Evolutionary conservation across 192 early-diverging fungal species (phyloP).

Genomic region (Podila horticola): DNA sequence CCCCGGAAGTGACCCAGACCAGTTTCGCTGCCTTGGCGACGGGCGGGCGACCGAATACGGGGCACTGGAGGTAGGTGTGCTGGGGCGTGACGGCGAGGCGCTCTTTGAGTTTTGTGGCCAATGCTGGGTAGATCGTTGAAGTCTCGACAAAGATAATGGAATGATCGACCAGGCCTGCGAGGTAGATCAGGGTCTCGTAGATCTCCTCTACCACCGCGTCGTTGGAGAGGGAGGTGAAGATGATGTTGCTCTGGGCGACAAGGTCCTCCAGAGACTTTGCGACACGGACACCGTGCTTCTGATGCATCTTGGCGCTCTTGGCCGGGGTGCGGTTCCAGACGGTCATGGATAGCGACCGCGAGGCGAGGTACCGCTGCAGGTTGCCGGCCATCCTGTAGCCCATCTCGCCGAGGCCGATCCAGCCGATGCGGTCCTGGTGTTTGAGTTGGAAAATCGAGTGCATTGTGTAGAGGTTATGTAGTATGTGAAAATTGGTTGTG

Average conservation of each 20-base stretch:
- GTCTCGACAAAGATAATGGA: constrained; percentile 68
- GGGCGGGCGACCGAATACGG: constrained; percentile 48
- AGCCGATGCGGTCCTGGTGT: constrained; percentile 46
- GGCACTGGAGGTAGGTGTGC: constrained; percentile 56
- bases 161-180: constrained; percentile 38
- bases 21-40: constrained; percentile 42
- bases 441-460: constrained; percentile 37
- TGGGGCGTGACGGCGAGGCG: constrained; percentile 32
- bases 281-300: constrained; percentile 55
- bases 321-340: constrained; percentile 72
- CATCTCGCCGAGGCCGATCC: constrained; percentile 50
- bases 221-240: constrained; percentile 71
- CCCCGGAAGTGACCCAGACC: constrained; percentile 37
- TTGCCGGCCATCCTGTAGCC: constrained; percentile 65
- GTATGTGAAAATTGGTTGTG: neutral
- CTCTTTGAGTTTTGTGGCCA: constrained; percentile 48
- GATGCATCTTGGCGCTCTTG: constrained; percentile 56
- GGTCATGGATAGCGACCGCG: constrained; percentile 51
- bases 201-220: constrained; percentile 63
- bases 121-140: constrained; percentile 65
- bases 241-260: constrained; percentile 60
- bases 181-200: constrained; percentile 57
- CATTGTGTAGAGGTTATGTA: constrained; percentile 1
- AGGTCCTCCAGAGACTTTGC: constrained; percentile 55
- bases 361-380: constrained; percentile 61